phyloP scores from a whole-genome alignment of 495 filamentous ascomycete genomes.

The Hypoxylon perforatum region DNA sequence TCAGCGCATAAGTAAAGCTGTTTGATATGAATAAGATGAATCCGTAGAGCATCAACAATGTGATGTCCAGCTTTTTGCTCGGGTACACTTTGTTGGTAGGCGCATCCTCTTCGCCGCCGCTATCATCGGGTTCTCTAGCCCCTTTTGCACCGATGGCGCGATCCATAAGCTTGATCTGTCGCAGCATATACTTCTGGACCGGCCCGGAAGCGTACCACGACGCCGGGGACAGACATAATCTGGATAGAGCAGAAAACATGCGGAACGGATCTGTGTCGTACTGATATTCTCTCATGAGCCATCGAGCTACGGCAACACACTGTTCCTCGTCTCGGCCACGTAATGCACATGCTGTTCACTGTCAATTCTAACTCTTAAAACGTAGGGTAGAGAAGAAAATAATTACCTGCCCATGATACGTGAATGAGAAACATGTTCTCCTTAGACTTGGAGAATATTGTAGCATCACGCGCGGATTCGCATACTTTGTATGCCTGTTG shows the following conservation, averaged over 20 bases:
- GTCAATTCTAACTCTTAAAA: slow-evolving; percentile 30
- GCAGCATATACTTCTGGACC: slow-evolving; percentile 86
- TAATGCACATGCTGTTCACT: slow-evolving; percentile 76
- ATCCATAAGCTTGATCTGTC: slow-evolving; percentile 93
- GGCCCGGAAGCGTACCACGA: slow-evolving; percentile 69
- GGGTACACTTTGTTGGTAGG: slow-evolving; percentile 38
- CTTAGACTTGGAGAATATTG: slow-evolving; percentile 78
- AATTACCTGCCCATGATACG: slow-evolving; percentile 81
- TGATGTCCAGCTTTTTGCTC: slow-evolving; percentile 61
- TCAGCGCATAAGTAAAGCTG: slow-evolving; percentile 83
- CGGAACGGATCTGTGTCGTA: slow-evolving; percentile 87
- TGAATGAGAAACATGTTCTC: slow-evolving; percentile 77
- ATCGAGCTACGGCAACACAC: slow-evolving; percentile 73
- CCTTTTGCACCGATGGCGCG: slow-evolving; percentile 40
- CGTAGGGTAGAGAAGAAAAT: background rate
- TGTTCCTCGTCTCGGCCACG: slow-evolving; percentile 82
- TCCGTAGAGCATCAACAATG: slow-evolving; percentile 85
- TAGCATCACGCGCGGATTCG: slow-evolving; percentile 76
- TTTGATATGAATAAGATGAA: slow-evolving; percentile 84
- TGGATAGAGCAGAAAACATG: slow-evolving; percentile 77
- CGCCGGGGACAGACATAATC: slow-evolving; percentile 68
- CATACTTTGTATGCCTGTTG: slow-evolving; percentile 81
- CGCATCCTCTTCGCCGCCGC: slow-evolving; percentile 40
- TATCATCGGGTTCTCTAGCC: slow-evolving; percentile 28
- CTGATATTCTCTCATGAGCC: slow-evolving; percentile 87